Evolutionary conservation across 768 basidiomycete species (phyloP).

Genomic region (Russula griseocarnosa): DNA sequence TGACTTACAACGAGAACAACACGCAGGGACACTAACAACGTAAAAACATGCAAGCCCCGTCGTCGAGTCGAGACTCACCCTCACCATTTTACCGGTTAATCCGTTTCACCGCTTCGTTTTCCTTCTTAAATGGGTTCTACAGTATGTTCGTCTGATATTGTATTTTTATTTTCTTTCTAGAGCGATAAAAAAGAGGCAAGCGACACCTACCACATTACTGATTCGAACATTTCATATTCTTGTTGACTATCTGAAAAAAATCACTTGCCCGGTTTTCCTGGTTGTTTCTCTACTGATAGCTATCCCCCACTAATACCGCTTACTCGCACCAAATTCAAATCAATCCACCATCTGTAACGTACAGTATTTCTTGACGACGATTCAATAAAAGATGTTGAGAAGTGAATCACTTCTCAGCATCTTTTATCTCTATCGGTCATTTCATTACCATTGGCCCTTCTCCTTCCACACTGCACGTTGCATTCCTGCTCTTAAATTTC

Average conservation of each 20-base stretch:
- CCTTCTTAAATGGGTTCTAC: neutral
- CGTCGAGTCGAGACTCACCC: too few species aligned
- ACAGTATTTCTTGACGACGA: too few species aligned
- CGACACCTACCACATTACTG: neutral
- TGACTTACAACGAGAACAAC: too few species aligned
- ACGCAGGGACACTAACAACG: too few species aligned
- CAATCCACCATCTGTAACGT: neutral
- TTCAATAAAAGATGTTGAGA: too few species aligned
- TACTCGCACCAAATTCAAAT: too few species aligned
- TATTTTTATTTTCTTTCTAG: constrained; percentile 1
- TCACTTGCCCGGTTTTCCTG: too few species aligned
- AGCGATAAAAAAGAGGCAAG: constrained; percentile 8
- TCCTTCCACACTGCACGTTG: neutral
- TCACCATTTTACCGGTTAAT: neutral
- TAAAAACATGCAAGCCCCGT: too few species aligned
- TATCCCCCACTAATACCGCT: neutral
- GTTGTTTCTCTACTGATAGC: neutral
- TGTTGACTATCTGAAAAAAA: too few species aligned
- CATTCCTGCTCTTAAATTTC: neutral
- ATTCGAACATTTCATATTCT: neutral
- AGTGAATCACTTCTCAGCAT: too few species aligned
- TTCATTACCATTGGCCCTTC: neutral
- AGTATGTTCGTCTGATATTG: neutral
- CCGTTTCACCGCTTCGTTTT: neutral
- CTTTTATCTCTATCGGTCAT: too few species aligned